Evolutionary conservation across 306 rosid genomes (phyloP), one percentile per base, ranked within the genome.

Genomic region (Datisca glomerata): DNA sequence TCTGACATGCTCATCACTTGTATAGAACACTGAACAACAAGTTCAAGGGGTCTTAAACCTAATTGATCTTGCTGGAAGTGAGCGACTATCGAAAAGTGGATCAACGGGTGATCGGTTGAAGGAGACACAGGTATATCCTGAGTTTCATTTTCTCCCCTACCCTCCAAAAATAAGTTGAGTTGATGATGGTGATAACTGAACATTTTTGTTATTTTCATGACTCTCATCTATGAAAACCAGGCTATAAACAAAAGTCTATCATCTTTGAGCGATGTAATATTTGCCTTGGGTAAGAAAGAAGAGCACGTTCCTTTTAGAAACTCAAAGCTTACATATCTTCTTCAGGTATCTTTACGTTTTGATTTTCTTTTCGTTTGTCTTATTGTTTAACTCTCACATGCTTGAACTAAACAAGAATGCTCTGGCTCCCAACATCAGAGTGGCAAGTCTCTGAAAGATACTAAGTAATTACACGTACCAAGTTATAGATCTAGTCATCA

Each of bases 51-150:
- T 89, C 42, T 56, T 89, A 45, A 89, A 89, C 54, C 79, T 89
- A 34, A 80, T 89, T 49, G 98, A 89, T 53, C 74, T 89, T 47
- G 98, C 98, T 15, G 96, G 98, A 51, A 89, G 98, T 68, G 95
- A 89, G 57, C 72, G 98, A 53, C 72, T 89, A 6, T 89, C 96
- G 16, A 84, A 60, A 60, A 89, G 98, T 61, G 95, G 95, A 27
- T 76, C 98, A 52, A 80, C 93, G 0, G 98, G 96, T 49, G 96
- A 91, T 12, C 83, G 98, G 41, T 71, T 91, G 58, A 91, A 80
- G 86, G 98, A 91, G 66, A 75, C 98, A 36, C 98, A 84, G 93
- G 98, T 89, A 34, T 53, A 8, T 4, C 8, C 31, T 4, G 36
- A 31, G n/a, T 31, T 31, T 56, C 40, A 29, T 56, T 47, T 56